Percentiles rank a stretch among this genome's conserved stretches.
These are phyloP conservation scores for Coemansia sp. DNA, from an alignment of 192 early-diverging fungal species.

Conservation along the genomic window DNA sequence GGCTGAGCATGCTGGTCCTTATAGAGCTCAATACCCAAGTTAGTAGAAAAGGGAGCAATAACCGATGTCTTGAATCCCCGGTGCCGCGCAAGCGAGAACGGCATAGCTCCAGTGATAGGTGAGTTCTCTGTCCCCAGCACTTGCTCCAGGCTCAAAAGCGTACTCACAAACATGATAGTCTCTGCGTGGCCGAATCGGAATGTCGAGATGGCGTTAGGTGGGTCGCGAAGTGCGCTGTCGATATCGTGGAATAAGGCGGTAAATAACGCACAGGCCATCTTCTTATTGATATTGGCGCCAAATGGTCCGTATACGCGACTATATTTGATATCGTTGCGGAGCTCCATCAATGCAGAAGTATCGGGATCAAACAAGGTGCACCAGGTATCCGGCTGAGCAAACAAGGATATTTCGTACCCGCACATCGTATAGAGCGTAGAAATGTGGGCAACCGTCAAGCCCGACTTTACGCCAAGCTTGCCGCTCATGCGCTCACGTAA, in stretches of 20 bases:
- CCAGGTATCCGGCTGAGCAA: conserved; percentile 20
- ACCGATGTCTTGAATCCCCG: conserved; percentile 34
- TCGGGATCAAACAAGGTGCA: conserved; percentile 34
- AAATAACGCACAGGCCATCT: conserved; percentile 37
- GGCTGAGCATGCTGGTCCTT: conserved; percentile 14
- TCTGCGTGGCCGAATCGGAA: conserved; percentile 53
- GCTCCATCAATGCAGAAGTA: conserved; percentile 29
- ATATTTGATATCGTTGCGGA: conserved; percentile 41
- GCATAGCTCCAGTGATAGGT: conserved; percentile 40
- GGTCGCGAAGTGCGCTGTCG: conserved; percentile 16
- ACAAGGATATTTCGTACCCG: conserved; percentile 41
- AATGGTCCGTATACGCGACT: conserved; percentile 45
- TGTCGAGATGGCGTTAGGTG: conserved; percentile 17
- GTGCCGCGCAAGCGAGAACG: not conserved
- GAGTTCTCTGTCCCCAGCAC: conserved; percentile 18
- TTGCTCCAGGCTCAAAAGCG: conserved; percentile 24
- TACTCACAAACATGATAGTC: conserved; percentile 46
- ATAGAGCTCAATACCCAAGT: conserved; percentile 40
- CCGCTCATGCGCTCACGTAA: conserved; percentile 5
- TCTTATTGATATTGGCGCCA: conserved; percentile 27
- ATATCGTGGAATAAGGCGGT: conserved; percentile 20
- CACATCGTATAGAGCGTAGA: conserved; percentile 32
- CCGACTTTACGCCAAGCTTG: not conserved
- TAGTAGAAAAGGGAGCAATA: conserved; percentile 39
- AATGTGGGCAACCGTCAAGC: conserved; percentile 9